These are phyloP conservation scores for Cladophialophora exuberans DNA, from an alignment of 2,329 filamentous ascomycete genomes.

Conservation along the genomic window DNA sequence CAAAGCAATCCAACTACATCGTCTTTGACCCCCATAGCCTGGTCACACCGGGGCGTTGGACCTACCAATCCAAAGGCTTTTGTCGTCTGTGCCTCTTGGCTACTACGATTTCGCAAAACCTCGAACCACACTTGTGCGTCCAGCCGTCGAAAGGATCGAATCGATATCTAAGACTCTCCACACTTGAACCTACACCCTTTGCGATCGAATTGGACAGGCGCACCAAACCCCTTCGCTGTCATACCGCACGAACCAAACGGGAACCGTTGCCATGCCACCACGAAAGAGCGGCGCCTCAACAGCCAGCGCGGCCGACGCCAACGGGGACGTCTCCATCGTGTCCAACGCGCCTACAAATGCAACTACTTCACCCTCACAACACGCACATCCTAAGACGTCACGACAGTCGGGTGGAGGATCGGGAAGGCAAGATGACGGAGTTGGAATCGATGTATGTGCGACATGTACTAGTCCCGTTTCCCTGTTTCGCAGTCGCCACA, in stretches of 20 bases:
- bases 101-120: too few relatives aligned
- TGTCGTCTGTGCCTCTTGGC: too few relatives aligned
- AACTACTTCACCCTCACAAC: conserved; percentile 5
- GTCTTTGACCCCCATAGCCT: too few relatives aligned
- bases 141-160: too few relatives aligned
- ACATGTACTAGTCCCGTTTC: not conserved
- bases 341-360: conserved; percentile 28
- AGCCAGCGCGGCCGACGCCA: conserved; percentile 33
- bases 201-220: too few relatives aligned
- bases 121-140: too few relatives aligned
- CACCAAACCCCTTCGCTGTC: not conserved
- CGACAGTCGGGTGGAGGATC: conserved; percentile 19
- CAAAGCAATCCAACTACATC: too few relatives aligned
- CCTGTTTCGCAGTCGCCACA: not conserved
- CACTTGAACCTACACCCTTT: too few relatives aligned
- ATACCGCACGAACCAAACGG: not conserved
- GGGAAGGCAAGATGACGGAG: conserved; percentile 25
- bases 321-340: conserved; percentile 31
- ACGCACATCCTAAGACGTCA: conserved; percentile 33
- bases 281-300: conserved; percentile 33
- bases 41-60: too few relatives aligned
- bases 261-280: conserved; percentile 27
- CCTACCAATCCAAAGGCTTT: too few relatives aligned
- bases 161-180: too few relatives aligned
- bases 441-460: conserved; percentile 31